phyloP scores from a whole-genome alignment of 345 rosid genomes.

The Moricandia moricandioides region DNA sequence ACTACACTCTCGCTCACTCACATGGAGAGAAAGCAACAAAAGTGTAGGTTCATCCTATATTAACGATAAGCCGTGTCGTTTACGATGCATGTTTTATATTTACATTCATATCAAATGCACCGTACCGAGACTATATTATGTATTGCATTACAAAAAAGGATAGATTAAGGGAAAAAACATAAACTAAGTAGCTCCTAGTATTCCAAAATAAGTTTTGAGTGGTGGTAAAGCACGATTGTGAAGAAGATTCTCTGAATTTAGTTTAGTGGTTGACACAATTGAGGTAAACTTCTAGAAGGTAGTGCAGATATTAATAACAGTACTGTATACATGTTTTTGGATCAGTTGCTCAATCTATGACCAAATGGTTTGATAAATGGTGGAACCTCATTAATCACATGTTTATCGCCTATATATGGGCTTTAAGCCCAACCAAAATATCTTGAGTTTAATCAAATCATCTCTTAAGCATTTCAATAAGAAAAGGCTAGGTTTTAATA shows the following conservation, averaged over 20 bases:
- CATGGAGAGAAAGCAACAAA: slow-evolving; percentile 15
- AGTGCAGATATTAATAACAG: background rate
- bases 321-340: background rate
- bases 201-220: background rate
- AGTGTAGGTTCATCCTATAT: background rate
- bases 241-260: background rate
- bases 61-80: too few relatives aligned
- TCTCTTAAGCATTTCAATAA: background rate
- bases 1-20: slow-evolving; percentile 29
- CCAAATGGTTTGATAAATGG: slow-evolving; percentile 19
- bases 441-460: background rate
- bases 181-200: background rate
- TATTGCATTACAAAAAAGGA: background rate
- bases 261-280: background rate
- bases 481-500: too few relatives aligned
- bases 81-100: background rate
- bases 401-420: background rate
- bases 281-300: background rate
- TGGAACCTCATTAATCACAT: slow-evolving; percentile 46
- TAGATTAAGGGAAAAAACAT: background rate
- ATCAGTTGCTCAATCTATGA: background rate
- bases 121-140: background rate
- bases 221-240: background rate
- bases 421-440: background rate
- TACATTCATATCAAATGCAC: background rate